Conservation (phyloP, 2,329 filamentous ascomycete species). For the Beauveria caledonica region DNA sequence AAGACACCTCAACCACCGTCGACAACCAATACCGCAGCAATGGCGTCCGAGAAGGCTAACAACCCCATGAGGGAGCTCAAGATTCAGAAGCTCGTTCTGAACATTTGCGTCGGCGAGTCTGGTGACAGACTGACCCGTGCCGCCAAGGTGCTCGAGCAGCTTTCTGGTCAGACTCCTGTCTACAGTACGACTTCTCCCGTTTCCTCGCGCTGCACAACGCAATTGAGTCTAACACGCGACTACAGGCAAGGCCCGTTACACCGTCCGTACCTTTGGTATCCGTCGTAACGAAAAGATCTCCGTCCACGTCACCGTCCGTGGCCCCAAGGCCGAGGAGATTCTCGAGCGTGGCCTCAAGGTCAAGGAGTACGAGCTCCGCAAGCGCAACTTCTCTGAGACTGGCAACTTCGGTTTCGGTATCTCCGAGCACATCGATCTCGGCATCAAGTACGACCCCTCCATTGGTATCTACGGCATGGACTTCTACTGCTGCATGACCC, state of each 20-base stretch:
- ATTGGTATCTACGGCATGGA: slow-evolving; percentile 99
- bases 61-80: slow-evolving; percentile 99
- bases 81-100: slow-evolving; percentile 98
- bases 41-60: slow-evolving; percentile 70
- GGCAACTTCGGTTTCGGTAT: slow-evolving; percentile 99
- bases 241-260: slow-evolving; percentile 97
- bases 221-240: slow-evolving; percentile 12
- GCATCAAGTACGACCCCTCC: slow-evolving; percentile 98
- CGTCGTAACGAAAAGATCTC: slow-evolving; percentile 99
- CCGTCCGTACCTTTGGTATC: slow-evolving; percentile 99
- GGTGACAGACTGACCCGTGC: slow-evolving; percentile 99
- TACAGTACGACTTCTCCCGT: slow-evolving; percentile 62
- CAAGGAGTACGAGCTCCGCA: slow-evolving; percentile 99
- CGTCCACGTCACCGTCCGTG: slow-evolving; percentile 98
- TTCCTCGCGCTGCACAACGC: slow-evolving; percentile 18
- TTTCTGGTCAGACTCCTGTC: slow-evolving; percentile 98
- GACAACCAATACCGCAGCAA: slow-evolving; percentile 29
- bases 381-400: slow-evolving; percentile 99
- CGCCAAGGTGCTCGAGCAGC: slow-evolving; percentile 99
- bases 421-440: slow-evolving; percentile 99
- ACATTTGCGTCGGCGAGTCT: slow-evolving; percentile 99
- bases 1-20: slow-evolving; percentile 25
- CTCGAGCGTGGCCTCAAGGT: slow-evolving; percentile 99
- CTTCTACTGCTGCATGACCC: slow-evolving; percentile 99
- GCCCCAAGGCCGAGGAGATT: slow-evolving; percentile 97